Conservation (phyloP, 2,329 filamentous ascomycete species). For the Aspergillus sp. region DNA sequence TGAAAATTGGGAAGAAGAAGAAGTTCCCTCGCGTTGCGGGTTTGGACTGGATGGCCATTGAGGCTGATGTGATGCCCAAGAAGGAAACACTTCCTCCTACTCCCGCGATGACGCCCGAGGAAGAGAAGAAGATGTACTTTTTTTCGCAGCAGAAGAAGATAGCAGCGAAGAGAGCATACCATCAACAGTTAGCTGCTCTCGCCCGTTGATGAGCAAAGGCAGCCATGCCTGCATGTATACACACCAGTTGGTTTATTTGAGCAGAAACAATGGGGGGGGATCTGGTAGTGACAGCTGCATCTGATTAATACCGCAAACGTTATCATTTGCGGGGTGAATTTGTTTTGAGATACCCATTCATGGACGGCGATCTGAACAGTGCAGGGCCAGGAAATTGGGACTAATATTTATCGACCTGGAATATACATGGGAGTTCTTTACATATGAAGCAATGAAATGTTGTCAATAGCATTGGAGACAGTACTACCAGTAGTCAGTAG, state of each 20-base stretch:
- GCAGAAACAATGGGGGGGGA: background rate
- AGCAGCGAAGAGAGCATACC: background rate
- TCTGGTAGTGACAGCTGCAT: background rate
- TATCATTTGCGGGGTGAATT: background rate
- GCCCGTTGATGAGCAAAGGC: background rate
- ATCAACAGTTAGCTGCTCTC: background rate
- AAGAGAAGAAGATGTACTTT: constrained; percentile 2
- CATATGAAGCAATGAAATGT: background rate
- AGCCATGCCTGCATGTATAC: background rate
- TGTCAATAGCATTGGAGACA: background rate
- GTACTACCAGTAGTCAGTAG: too few species aligned
- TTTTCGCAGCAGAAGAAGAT: constrained; percentile 3
- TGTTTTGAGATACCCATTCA: background rate
- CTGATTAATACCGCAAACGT: background rate
- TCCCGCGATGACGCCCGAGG: background rate
- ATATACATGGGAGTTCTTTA: background rate
- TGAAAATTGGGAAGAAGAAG: constrained; percentile 17
- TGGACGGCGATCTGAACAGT: background rate
- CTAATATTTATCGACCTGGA: background rate
- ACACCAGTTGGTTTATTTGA: background rate
- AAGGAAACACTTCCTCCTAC: background rate
- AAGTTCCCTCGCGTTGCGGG: constrained; percentile 20
- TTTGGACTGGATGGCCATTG: constrained; percentile 24
- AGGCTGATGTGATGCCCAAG: constrained; percentile 12
- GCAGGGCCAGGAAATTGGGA: background rate